These are phyloP conservation scores for Lachancea sp. DNA, from an alignment of 805 yeast genomes.

Conservation along the genomic window DNA sequence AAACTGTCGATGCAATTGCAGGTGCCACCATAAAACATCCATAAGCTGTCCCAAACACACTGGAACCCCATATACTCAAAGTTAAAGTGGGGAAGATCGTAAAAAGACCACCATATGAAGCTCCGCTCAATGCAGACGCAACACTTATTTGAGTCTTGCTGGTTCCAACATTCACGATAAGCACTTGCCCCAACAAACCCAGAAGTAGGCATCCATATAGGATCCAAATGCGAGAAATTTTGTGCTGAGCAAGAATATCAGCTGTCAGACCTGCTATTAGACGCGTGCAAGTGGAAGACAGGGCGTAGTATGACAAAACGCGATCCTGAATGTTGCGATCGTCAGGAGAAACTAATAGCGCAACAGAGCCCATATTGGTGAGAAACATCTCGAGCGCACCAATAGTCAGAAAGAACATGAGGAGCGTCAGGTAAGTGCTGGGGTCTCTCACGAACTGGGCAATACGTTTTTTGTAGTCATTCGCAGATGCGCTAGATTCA, in stretches of 20 bases:
- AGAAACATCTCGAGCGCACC: slow-evolving; percentile 86
- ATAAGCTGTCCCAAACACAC: slow-evolving; percentile 86
- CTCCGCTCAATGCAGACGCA: slow-evolving; percentile 53
- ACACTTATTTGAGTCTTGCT: slow-evolving; percentile 17
- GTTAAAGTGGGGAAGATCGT: slow-evolving; percentile 82
- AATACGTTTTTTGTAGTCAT: slow-evolving; percentile 20
- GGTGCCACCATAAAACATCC: slow-evolving; percentile 87
- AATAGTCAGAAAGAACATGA: slow-evolving; percentile 56
- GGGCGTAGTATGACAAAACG: slow-evolving; percentile 51
- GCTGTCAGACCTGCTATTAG: slow-evolving; percentile 60
- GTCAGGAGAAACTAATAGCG: slow-evolving; percentile 32
- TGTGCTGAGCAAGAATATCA: slow-evolving; percentile 44
- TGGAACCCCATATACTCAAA: slow-evolving; percentile 81
- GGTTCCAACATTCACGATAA: slow-evolving; percentile 21
- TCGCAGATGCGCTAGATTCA: slow-evolving; percentile 28
- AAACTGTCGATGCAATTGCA: slow-evolving; percentile 68
- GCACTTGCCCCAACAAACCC: slow-evolving; percentile 35
- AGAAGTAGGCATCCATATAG: slow-evolving; percentile 30
- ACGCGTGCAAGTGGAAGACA: slow-evolving; percentile 69
- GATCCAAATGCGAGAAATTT: slow-evolving; percentile 29
- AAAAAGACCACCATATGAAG: slow-evolving; percentile 75
- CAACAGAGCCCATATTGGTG: slow-evolving; percentile 73
- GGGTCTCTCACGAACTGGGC: slow-evolving; percentile 40
- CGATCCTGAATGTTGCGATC: slow-evolving; percentile 24
- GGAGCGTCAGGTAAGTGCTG: slow-evolving; percentile 56